phyloP scores from a whole-genome alignment of 2,329 filamentous ascomycete species.

The Endothia cerciana region DNA sequence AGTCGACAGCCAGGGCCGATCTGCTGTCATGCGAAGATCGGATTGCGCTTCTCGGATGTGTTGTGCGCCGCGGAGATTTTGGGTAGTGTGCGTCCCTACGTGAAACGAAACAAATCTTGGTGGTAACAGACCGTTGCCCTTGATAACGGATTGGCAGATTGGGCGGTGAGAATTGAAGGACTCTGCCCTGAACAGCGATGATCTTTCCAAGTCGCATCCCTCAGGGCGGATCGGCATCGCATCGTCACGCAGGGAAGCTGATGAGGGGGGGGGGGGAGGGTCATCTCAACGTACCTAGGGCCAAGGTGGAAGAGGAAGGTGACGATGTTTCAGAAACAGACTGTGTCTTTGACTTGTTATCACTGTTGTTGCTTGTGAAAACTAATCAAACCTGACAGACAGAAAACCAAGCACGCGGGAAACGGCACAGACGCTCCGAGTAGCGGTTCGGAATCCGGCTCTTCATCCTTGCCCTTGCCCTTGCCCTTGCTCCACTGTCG shows the following conservation, averaged over 20 bases:
- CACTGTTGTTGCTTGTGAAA: background rate
- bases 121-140: background rate
- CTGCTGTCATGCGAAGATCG: background rate
- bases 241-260: background rate
- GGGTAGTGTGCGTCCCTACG: background rate
- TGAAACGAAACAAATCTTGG: slow-evolving; percentile 1
- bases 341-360: background rate
- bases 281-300: background rate
- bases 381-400: background rate
- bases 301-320: background rate
- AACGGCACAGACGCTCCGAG: background rate
- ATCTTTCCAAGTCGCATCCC: slow-evolving; percentile 1
- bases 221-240: background rate
- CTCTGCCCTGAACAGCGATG: background rate
- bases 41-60: background rate
- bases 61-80: background rate
- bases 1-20: background rate
- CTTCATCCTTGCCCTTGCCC: background rate
- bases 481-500: slow-evolving; percentile 3
- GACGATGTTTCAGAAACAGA: background rate
- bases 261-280: background rate
- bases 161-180: background rate
- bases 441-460: background rate
- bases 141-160: no score
- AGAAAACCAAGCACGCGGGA: background rate